phyloP scores from a whole-genome alignment of 2,329 filamentous ascomycete species.

The Aspergillus costaricaensis region DNA sequence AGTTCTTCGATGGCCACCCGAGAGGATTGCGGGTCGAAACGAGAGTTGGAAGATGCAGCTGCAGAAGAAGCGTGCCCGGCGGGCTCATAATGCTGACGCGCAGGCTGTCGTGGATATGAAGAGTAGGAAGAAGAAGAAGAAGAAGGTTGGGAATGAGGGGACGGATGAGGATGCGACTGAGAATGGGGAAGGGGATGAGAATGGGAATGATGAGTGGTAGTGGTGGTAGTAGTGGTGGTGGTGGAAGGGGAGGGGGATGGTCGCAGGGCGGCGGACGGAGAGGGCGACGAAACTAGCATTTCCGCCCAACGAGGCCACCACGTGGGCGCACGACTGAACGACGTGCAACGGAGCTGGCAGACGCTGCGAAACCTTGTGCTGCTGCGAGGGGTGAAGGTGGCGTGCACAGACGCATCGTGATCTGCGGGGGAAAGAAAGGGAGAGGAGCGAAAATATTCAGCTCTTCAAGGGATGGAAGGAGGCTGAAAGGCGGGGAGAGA shows the following conservation, averaged over 20 bases:
- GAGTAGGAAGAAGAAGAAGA: conserved; percentile 16
- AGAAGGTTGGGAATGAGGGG: conserved; percentile 14
- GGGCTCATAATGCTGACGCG: conserved; percentile 35
- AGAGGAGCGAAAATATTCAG: conserved; percentile 8
- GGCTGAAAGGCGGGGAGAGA: conserved; percentile 8
- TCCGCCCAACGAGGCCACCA: conserved; percentile 37
- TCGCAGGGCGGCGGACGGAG: conserved; percentile 42
- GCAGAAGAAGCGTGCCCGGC: conserved; percentile 23
- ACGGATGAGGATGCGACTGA: conserved; percentile 16
- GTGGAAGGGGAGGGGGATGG: conserved; percentile 31
- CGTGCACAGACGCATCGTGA: conserved; percentile 34
- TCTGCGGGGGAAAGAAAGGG: conserved; percentile 11
- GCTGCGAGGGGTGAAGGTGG: conserved; percentile 21
- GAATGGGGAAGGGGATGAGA: conserved; percentile 18
- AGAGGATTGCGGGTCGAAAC: conserved; percentile 38
- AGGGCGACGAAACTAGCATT: conserved; percentile 47
- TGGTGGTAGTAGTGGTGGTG: conserved; percentile 16
- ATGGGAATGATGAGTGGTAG: conserved; percentile 19
- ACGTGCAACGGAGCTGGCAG: conserved; percentile 28
- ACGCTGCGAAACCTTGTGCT: conserved; percentile 34
- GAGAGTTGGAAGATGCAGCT: conserved; percentile 19
- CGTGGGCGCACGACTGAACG: conserved; percentile 42
- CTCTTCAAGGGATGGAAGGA: conserved; percentile 16
- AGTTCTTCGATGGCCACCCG: conserved; percentile 44
- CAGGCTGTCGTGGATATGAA: conserved; percentile 14